These are phyloP conservation scores for Dryas octopetala DNA, from an alignment of 306 rosid species.

Conservation along the genomic window DNA sequence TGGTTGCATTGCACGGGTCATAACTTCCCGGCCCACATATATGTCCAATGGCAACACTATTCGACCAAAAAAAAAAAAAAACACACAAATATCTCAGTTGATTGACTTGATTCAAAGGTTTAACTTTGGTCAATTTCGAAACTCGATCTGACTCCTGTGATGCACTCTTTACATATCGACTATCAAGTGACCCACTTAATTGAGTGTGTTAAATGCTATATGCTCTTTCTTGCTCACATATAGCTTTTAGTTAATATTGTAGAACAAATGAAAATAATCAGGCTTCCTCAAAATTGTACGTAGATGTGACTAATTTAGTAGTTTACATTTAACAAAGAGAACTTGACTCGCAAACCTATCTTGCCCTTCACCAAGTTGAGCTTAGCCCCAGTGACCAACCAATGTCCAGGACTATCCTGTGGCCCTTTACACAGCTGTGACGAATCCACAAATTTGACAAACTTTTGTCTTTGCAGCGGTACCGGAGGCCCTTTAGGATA, in stretches of 20 bases:
- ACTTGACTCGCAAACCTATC: slow-evolving; percentile 70
- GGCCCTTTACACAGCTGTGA: slow-evolving; percentile 69
- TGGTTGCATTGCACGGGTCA: too few species aligned
- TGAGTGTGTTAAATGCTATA: not conserved
- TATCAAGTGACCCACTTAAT: too few species aligned
- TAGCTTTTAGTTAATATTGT: too few species aligned
- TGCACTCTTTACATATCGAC: not conserved
- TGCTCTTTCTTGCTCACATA: not conserved
- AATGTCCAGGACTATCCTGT: slow-evolving; percentile 83
- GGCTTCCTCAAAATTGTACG: not conserved
- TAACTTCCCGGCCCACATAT: too few species aligned
- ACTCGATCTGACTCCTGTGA: not conserved
- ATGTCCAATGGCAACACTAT: too few species aligned
- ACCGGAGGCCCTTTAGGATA: slow-evolving; percentile 83
- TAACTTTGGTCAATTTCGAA: too few species aligned
- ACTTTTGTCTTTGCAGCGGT: slow-evolving; percentile 53
- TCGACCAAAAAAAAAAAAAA: too few species aligned
- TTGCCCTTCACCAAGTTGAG: slow-evolving; percentile 72
- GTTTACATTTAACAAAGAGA: slow-evolving; percentile 52
- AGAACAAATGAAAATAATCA: not conserved
- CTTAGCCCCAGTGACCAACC: slow-evolving; percentile 86
- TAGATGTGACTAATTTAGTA: not conserved
- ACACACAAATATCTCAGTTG: too few species aligned
- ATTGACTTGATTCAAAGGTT: too few species aligned
- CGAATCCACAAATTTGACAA: slow-evolving; percentile 67